These are phyloP conservation scores for Fusarium compactum DNA, from an alignment of 2,329 filamentous ascomycete genomes.

Conservation along the genomic window DNA sequence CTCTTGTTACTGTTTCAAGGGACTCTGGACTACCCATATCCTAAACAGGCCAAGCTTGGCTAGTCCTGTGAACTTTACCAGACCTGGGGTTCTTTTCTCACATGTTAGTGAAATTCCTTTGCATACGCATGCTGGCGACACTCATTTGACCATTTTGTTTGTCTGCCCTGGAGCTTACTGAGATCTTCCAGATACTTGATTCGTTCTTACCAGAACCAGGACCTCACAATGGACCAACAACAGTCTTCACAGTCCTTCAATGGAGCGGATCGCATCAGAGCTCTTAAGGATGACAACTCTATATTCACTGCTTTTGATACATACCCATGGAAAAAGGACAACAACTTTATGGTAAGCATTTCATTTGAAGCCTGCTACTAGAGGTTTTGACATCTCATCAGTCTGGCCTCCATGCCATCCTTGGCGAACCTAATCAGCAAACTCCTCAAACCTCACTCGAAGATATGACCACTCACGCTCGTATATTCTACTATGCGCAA, in stretches of 20 bases:
- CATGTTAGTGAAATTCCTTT: slow-evolving; percentile 37
- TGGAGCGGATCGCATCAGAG: slow-evolving; percentile 55
- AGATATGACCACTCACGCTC: slow-evolving; percentile 74
- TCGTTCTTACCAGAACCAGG: not conserved
- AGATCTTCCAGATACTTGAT: not conserved
- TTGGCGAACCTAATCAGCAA: slow-evolving; percentile 63
- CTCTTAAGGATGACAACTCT: slow-evolving; percentile 54
- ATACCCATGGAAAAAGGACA: slow-evolving; percentile 76
- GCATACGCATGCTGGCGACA: slow-evolving; percentile 4
- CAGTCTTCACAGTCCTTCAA: slow-evolving; percentile 42
- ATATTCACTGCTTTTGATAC: slow-evolving; percentile 72
- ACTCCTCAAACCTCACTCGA: slow-evolving; percentile 62
- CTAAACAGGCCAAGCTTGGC: slow-evolving; percentile 18
- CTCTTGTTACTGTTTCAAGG: slow-evolving; percentile 6
- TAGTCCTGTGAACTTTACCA: slow-evolving; percentile 16
- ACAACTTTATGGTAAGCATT: slow-evolving; percentile 70
- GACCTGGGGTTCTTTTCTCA: slow-evolving; percentile 37
- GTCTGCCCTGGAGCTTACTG: slow-evolving; percentile 10
- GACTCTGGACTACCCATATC: not conserved
- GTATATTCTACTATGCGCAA: slow-evolving; percentile 73
- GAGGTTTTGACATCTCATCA: slow-evolving; percentile 41
- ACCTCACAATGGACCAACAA: slow-evolving; percentile 28
- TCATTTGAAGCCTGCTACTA: not conserved
- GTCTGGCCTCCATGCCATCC: slow-evolving; percentile 73
- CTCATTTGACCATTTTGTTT: slow-evolving; percentile 1